Conservation (phyloP, 1,284 basidiomycete genomes). For the Ustilago bromivora region DNA sequence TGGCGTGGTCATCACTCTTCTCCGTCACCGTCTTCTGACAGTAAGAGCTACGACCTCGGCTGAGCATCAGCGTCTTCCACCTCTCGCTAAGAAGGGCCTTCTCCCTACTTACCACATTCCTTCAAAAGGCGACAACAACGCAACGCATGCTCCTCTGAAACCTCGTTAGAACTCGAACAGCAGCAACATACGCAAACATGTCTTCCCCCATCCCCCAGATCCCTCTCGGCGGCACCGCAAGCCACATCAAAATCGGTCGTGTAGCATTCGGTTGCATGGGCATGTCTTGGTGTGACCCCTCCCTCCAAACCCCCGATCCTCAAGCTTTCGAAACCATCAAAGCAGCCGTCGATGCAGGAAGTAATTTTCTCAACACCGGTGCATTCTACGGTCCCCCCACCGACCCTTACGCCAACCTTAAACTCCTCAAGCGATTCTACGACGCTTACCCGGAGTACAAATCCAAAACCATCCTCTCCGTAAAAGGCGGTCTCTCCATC, state of each 20-base stretch:
- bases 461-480: conserved; percentile 73
- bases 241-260: conserved; percentile 46
- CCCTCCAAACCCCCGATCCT: conserved; percentile 72
- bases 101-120: neutral
- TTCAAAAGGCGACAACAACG: too few species aligned
- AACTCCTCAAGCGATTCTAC: conserved; percentile 72
- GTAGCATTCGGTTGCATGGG: conserved; percentile 61
- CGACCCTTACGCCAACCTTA: conserved; percentile 70
- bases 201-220: conserved; percentile 19
- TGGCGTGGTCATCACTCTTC: neutral
- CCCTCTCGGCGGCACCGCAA: conserved; percentile 52
- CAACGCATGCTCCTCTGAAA: too few species aligned
- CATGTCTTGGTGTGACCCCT: conserved; percentile 54
- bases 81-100: neutral
- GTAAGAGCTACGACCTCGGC: neutral
- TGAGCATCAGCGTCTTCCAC: neutral
- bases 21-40: neutral
- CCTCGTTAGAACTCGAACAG: neutral
- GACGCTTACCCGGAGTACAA: conserved; percentile 74
- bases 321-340: conserved; percentile 77
- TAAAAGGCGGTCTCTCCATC: conserved; percentile 72
- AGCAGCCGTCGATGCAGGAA: conserved; percentile 74
- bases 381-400: conserved; percentile 72
- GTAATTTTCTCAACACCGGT: conserved; percentile 71
- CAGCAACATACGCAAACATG: conserved; percentile 57